Conservation (phyloP, 768 basidiomycete species). For the Boletus rex-veris region DNA sequence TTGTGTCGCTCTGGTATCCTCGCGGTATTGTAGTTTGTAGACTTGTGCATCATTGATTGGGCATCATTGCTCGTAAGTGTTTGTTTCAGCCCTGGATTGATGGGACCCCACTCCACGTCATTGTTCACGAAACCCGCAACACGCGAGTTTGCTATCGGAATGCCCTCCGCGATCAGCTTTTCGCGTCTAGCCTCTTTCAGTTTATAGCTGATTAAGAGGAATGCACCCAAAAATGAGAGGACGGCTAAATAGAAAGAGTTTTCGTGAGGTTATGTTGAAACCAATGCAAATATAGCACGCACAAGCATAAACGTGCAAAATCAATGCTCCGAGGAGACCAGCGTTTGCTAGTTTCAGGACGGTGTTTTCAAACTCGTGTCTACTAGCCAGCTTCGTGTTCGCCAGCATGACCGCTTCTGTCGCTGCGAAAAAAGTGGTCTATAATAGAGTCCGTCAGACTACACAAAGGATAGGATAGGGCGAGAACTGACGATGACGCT, state of each 20-base stretch:
- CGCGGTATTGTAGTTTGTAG: neutral
- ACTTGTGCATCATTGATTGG: neutral
- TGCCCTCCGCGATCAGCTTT: constrained; percentile 38
- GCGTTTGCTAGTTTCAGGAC: constrained; percentile 40
- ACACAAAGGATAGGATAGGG: neutral
- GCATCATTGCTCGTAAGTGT: neutral
- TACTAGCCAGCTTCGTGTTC: constrained; percentile 34
- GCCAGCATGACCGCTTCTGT: constrained; percentile 52
- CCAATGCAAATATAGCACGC: constrained; percentile 11
- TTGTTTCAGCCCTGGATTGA: no score
- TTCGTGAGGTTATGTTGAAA: neutral
- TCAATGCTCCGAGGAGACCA: constrained; percentile 47
- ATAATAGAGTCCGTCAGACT: neutral
- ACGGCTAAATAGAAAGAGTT: constrained; percentile 26
- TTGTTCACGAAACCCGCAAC: neutral
- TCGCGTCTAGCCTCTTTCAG: constrained; percentile 49
- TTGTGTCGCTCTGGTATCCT: neutral
- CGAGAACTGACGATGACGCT: constrained; percentile 48
- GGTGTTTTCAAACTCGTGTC: constrained; percentile 7
- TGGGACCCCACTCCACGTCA: neutral
- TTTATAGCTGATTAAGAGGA: constrained; percentile 54
- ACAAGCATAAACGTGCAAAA: constrained; percentile 54
- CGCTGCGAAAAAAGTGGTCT: constrained; percentile 65
- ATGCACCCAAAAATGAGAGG: constrained; percentile 53
- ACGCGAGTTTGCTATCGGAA: constrained; percentile 19